phyloP scores from a whole-genome alignment of 108 stramenopile genomes.

The Nitzschia sp. region DNA sequence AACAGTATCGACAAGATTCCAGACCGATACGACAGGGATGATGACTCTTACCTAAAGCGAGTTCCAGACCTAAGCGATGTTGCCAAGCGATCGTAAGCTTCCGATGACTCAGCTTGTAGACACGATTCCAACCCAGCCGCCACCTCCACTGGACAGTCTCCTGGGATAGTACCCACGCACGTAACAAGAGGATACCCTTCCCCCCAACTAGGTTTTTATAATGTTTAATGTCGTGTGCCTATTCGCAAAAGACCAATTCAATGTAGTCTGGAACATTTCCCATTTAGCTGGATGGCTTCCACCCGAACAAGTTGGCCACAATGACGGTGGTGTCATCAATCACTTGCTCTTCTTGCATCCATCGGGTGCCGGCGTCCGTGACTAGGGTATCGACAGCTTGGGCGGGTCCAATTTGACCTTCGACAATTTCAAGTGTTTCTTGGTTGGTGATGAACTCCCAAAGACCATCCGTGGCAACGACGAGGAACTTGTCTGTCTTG shows the following conservation, averaged over 20 bases:
- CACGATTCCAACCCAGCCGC: background rate
- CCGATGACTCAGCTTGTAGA: background rate
- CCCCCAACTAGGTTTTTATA: too few relatives aligned
- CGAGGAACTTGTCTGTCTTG: conserved; percentile 80
- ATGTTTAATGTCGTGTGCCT: background rate
- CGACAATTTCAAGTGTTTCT: conserved; percentile 89
- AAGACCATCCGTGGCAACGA: conserved; percentile 95
- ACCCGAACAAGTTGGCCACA: conserved; percentile 90
- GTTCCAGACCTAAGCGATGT: conserved; percentile 44
- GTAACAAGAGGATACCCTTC: too few relatives aligned
- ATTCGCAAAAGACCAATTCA: conserved; percentile 1
- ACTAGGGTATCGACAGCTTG: conserved; percentile 90
- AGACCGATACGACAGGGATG: conserved; percentile 82
- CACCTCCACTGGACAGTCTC: background rate
- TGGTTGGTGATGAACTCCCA: conserved; percentile 97
- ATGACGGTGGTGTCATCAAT: conserved; percentile 98
- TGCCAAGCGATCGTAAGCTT: conserved; percentile 5
- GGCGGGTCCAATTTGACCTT: conserved; percentile 74
- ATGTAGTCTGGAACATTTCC: background rate
- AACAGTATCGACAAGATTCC: conserved; percentile 54
- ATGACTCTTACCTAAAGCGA: conserved; percentile 77
- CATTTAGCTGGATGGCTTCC: conserved; percentile 47
- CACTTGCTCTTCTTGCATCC: conserved; percentile 97
- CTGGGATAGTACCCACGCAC: background rate
- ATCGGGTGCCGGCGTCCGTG: conserved; percentile 89